Base-by-base conservation (phyloP, 192 early-diverging fungal genomes). In the Coemansia sp. region DNA sequence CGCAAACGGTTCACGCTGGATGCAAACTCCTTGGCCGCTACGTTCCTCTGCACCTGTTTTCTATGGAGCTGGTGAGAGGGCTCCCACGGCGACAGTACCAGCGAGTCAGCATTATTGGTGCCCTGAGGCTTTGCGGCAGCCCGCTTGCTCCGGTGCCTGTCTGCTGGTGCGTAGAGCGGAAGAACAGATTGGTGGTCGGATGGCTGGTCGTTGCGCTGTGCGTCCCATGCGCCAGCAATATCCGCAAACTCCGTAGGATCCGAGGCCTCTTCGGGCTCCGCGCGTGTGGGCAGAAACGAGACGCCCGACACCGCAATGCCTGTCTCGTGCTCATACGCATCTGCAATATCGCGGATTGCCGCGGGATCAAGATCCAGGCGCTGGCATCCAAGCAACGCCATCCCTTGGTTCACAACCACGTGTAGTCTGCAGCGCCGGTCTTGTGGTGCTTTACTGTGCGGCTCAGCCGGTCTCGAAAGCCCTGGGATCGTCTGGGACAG, bases 291-390 rank as follows among this genome's bases (percentile, higher is more conserved):
- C 13, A 71, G 5, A 0, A 65, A n/a, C 12, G 78, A 63, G 11
- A 75, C 78, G 15, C 49, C 47, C 0, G 73, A 41, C 0, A 75
- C 73, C 32, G 69, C 9, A 12, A 81, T 66, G 0, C 67, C 70
- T 8, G 78, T 71, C 0, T 63, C 66, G 0, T 32, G 38, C 64
- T 71, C 73, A 40, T 81, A 81, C n/a, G 37, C 52, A 2, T 11
- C 43, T 0, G 72, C 63, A 54, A 72, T 38, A 15, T 37, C 57
- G 19, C 8, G 47, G 3, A 68, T 15, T 6, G 43, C 60, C 21
- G 21, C 63, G 13, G 21, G 56, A 6, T 18, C 58, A 13, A 64
- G 19, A 6, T 38, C 62, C 32, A 49, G 9, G 9, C 15, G n/a
- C 32, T 53, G 50, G 47, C 26, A 32, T 6, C 23, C 62, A 37